Evolutionary conservation across 2,329 filamentous ascomycete species (phyloP).

Genomic region (Drechslerella coelobrocha): DNA sequence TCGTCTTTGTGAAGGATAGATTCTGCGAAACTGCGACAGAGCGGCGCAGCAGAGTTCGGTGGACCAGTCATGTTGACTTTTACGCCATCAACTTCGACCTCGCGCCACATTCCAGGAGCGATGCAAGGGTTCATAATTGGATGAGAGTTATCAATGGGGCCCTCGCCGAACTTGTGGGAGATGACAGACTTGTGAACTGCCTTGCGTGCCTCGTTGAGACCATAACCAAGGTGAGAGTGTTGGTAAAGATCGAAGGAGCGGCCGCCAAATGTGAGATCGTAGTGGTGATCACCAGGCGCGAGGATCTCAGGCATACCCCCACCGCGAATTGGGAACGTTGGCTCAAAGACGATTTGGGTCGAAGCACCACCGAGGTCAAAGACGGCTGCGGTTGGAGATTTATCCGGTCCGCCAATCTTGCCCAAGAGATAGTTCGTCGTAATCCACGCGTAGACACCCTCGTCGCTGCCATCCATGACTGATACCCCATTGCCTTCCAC

Average conservation of each 20-base stretch:
- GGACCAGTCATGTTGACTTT: constrained; percentile 90
- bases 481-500: constrained; percentile 88
- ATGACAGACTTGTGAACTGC: constrained; percentile 80
- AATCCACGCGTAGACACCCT: constrained; percentile 82
- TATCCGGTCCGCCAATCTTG: constrained; percentile 92
- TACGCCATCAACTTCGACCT: constrained; percentile 72
- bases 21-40: constrained; percentile 89
- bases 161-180: constrained; percentile 71
- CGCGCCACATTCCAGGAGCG: constrained; percentile 75
- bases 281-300: constrained; percentile 92
- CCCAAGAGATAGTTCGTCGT: constrained; percentile 98
- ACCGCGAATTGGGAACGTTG: constrained; percentile 77
- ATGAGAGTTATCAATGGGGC: constrained; percentile 64
- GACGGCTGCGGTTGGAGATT: constrained; percentile 87
- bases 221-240: constrained; percentile 96
- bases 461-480: constrained; percentile 96
- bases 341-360: constrained; percentile 98
- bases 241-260: constrained; percentile 93
- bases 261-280: constrained; percentile 86
- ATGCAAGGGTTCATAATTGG: constrained; percentile 86
- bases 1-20: constrained; percentile 87
- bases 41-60: constrained; percentile 73
- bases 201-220: constrained; percentile 91
- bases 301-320: constrained; percentile 87
- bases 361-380: constrained; percentile 97